phyloP scores from a whole-genome alignment of 1,284 basidiomycete species.

The Cryptococcus wingfieldii region DNA sequence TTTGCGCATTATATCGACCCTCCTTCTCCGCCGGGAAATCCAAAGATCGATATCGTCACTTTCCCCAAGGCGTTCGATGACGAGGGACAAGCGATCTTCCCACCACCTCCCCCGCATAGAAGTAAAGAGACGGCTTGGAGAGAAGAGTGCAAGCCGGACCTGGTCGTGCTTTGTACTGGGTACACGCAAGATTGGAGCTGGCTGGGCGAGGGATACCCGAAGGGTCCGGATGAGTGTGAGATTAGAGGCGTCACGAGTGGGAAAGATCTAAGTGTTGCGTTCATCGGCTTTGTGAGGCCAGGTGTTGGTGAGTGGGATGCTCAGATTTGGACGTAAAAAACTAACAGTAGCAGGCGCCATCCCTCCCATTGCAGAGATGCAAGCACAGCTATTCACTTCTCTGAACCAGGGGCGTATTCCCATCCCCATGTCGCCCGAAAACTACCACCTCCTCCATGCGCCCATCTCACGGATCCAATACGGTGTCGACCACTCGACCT shows the following conservation, averaged over 20 bases:
- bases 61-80: constrained; percentile 56
- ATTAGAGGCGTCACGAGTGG: constrained; percentile 55
- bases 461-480: constrained; percentile 59
- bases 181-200: constrained; percentile 53
- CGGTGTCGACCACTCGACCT: constrained; percentile 54
- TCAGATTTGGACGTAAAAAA: background rate
- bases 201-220: constrained; percentile 55
- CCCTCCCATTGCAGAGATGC: constrained; percentile 64
- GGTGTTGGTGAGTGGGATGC: constrained; percentile 16
- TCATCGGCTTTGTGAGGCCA: constrained; percentile 62
- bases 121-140: constrained; percentile 37
- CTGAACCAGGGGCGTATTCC: constrained; percentile 53
- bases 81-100: constrained; percentile 56
- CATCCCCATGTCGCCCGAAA: constrained; percentile 53
- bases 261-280: constrained; percentile 56
- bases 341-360: constrained; percentile 54
- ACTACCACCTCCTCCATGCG: constrained; percentile 60
- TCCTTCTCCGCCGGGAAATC: constrained; percentile 52
- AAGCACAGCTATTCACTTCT: constrained; percentile 60
- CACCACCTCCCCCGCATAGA: constrained; percentile 38
- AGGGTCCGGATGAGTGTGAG: constrained; percentile 54
- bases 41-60: constrained; percentile 59
- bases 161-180: constrained; percentile 53
- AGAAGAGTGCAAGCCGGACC: constrained; percentile 32
- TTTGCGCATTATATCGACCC: constrained; percentile 60